phyloP scores from a whole-genome alignment of 169 alveolate species.

The Plasmodium gonderi region DNA sequence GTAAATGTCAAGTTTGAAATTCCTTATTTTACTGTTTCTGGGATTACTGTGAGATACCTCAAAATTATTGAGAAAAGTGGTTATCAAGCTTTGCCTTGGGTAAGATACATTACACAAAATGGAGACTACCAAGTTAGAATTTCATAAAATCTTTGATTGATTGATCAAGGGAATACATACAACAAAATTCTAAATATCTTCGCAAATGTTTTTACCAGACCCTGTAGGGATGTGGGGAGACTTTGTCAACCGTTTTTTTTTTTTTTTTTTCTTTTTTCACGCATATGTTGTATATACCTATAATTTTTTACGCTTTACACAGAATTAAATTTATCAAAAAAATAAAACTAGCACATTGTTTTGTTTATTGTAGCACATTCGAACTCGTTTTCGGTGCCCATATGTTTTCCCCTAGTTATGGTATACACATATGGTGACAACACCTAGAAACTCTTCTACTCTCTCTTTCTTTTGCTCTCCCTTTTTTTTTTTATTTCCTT shows the following conservation, averaged over 20 bases:
- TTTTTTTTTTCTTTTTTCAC: not conserved
- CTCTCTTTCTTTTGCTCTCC: too few species aligned
- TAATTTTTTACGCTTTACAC: not conserved
- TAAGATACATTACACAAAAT: constrained; percentile 98
- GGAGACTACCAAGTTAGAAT: constrained; percentile 99
- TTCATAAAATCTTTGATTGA: too few species aligned
- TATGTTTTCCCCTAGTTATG: not conserved
- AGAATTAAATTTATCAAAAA: not conserved
- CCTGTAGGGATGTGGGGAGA: not conserved
- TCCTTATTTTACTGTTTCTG: constrained; percentile 99
- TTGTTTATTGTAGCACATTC: not conserved
- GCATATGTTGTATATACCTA: not conserved
- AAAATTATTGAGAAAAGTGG: constrained; percentile 98
- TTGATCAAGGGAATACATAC: too few species aligned
- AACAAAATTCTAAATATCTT: too few species aligned
- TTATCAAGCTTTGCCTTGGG: constrained; percentile 99
- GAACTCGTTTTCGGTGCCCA: not conserved
- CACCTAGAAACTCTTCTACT: too few species aligned
- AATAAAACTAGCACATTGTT: not conserved
- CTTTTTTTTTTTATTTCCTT: not conserved
- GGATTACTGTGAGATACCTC: constrained; percentile 97
- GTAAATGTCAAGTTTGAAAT: constrained; percentile 98
- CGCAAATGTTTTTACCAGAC: not conserved
- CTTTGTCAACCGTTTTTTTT: not conserved
- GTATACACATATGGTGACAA: not conserved